phyloP scores from a whole-genome alignment of 2,329 filamentous ascomycete species.

The Zasmidium citrigriseum region DNA sequence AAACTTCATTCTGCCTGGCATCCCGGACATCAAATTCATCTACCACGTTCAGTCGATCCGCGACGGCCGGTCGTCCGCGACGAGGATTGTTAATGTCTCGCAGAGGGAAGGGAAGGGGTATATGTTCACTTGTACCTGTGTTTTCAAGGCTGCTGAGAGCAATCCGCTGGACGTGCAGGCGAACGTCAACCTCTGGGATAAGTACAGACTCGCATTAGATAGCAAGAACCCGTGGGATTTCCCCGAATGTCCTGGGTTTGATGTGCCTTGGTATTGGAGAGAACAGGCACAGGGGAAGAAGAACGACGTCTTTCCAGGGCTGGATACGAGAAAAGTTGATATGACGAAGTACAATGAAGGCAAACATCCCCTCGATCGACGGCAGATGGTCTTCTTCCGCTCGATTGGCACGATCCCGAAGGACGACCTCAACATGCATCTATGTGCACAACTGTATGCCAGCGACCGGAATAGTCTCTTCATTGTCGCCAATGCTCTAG shows the following conservation, averaged over 20 bases:
- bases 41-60: slow-evolving; percentile 52
- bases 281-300: slow-evolving; percentile 31
- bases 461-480: slow-evolving; percentile 56
- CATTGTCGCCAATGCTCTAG: slow-evolving; percentile 49
- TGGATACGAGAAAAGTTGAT: slow-evolving; percentile 53
- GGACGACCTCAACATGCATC: slow-evolving; percentile 52
- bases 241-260: slow-evolving; percentile 32
- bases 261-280: slow-evolving; percentile 33
- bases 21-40: slow-evolving; percentile 46
- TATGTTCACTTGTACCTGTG: slow-evolving; percentile 53
- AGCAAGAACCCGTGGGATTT: slow-evolving; percentile 31
- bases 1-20: slow-evolving; percentile 52
- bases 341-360: slow-evolving; percentile 49
- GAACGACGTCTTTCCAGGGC: slow-evolving; percentile 38
- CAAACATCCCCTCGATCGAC: slow-evolving; percentile 34
- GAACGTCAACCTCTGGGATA: slow-evolving; percentile 30
- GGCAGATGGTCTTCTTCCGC: slow-evolving; percentile 45
- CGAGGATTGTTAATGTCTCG: slow-evolving; percentile 50
- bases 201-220: slow-evolving; percentile 33
- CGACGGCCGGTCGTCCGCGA: slow-evolving; percentile 53
- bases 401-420: slow-evolving; percentile 34
- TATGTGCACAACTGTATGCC: slow-evolving; percentile 57
- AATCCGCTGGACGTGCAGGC: slow-evolving; percentile 33
- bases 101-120: slow-evolving; percentile 42
- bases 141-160: slow-evolving; percentile 49